phyloP scores from a whole-genome alignment of 768 basidiomycete species.

The Boletus tomentosulus region DNA sequence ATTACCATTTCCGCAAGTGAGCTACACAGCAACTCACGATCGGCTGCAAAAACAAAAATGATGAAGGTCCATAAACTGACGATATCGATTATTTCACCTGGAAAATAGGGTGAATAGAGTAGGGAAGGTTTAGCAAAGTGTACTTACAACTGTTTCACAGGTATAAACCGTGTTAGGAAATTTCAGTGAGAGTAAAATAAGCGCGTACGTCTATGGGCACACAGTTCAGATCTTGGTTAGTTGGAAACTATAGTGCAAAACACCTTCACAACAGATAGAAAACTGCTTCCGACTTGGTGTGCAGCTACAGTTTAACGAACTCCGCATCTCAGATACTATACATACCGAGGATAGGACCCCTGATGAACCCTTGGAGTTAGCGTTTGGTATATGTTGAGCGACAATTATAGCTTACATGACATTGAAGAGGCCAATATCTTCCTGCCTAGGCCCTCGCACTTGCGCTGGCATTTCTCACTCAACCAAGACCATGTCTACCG shows the following conservation, averaged over 20 bases:
- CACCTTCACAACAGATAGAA: conserved; percentile 1
- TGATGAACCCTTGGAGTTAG: no score
- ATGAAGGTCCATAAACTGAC: neutral
- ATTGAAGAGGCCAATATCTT: no score
- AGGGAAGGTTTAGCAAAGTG: no score
- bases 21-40: neutral
- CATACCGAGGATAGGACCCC: no score
- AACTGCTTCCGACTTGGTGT: no score
- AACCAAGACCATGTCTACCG: no score
- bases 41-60: conserved; percentile 1
- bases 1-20: neutral
- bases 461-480: no score
- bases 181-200: neutral
- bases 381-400: no score
- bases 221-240: neutral
- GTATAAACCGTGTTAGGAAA: neutral
- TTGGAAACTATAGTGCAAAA: neutral
- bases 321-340: no score
- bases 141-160: neutral
- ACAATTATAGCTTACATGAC: no score
- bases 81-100: neutral
- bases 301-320: no score
- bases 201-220: neutral
- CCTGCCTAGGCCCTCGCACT: no score
- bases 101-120: neutral